Base-by-base conservation (phyloP, 352 stramenopile species). In the Pythium periplocum region DNA sequence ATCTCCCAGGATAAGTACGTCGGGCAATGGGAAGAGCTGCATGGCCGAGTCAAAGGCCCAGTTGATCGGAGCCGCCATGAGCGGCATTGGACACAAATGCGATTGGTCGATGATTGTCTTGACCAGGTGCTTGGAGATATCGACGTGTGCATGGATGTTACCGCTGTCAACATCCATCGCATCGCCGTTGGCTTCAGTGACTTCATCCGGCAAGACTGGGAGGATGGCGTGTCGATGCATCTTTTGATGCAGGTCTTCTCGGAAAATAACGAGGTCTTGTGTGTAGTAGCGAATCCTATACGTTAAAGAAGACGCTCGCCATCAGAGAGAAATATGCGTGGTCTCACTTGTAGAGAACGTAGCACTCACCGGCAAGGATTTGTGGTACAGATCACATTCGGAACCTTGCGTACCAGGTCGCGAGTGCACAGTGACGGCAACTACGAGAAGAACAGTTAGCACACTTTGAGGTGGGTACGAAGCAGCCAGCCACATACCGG, bases 31-130 rank as follows among this genome's bases (percentile, higher is more conserved):
- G 65, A 98, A 98, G 11, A 98, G 73, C 50, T 93, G 81, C 41
- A 98, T 61, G 4, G 88, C 78, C 40, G 91, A 81, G 68, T 98
- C 92, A 57, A 93, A 97, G 30, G 93, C 85, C 91, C 92, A 98
- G 62, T 96, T 96, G 56, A 98, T 95, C n/a, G 95, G 93, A 55
- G 78, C 81, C 31, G 77, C 72, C 53, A 90, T 80, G 10, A 97
- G 61, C 36, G 88, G 86, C 37, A 97, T 66, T 6, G 95, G 95
- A 56, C 80, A 95, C 57, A 98, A 68, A 57, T 98, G 93, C 10
- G 85, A 87, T 75, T 98, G 93, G 61, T 97, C 88, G 40, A 98
- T 83, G 8, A 98, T 52, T 52, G 87, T 90, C 68, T 89, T 83
- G 67, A 84, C 71, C 73, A 96, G 54, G 79, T 96, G 86, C 48